Conservation (phyloP, 2,329 filamentous ascomycete species). For the Coniochaeta sp. region DNA sequence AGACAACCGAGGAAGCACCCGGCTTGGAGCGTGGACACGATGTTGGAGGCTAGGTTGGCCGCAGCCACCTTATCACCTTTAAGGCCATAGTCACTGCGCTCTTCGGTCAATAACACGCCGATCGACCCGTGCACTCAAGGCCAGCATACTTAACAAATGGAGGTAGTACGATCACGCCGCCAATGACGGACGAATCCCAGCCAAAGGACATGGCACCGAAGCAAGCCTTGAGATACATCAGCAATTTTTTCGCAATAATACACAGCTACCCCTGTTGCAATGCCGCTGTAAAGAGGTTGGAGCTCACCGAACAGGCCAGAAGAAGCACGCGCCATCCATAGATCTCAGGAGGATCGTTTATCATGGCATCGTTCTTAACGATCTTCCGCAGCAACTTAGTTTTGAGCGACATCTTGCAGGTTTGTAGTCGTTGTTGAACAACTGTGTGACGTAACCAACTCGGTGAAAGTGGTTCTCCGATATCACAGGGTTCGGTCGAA, state of each 20-base stretch:
- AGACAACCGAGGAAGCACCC: conserved; percentile 32
- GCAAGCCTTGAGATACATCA: conserved; percentile 22
- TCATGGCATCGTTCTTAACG: conserved; percentile 55
- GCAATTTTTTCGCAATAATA: neutral
- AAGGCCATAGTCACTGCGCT: conserved; percentile 43
- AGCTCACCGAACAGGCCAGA: conserved; percentile 47
- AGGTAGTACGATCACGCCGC: conserved; percentile 54
- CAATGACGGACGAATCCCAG: conserved; percentile 56
- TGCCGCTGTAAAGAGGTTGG: neutral
- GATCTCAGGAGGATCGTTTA: conserved; percentile 57
- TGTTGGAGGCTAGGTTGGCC: conserved; percentile 54
- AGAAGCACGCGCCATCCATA: conserved; percentile 64
- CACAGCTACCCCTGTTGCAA: neutral
- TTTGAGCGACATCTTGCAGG: neutral
- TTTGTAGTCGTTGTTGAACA: neutral
- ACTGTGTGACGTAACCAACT: neutral
- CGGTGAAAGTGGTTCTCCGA: neutral
- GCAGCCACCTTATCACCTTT: conserved; percentile 24
- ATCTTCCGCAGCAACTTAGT: conserved; percentile 29
- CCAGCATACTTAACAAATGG: conserved; percentile 39
- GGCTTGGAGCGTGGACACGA: conserved; percentile 49
- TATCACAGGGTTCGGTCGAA: neutral
- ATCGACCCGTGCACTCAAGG: neutral
- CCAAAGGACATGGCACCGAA: conserved; percentile 53
- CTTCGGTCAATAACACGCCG: neutral